Evolutionary conservation across 768 basidiomycete genomes (phyloP).

Genomic region (Suillus placidus): DNA sequence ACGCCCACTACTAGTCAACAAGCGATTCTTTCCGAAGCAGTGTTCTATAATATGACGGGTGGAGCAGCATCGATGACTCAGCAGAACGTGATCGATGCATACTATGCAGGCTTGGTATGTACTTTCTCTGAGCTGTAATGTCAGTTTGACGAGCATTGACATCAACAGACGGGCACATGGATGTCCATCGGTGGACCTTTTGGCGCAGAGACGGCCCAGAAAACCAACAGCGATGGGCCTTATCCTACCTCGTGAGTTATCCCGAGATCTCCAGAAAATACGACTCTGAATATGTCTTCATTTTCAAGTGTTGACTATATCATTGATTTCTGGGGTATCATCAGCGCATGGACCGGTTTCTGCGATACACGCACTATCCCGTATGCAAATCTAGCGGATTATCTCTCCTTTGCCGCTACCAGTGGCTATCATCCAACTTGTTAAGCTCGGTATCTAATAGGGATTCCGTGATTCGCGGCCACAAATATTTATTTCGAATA

Average conservation of each 20-base stretch:
- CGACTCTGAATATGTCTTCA: background rate
- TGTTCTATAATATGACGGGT: conserved; percentile 25
- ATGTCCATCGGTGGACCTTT: conserved; percentile 11
- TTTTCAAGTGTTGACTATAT: conserved; percentile 21
- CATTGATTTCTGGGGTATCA: conserved; percentile 22
- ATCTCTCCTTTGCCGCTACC: conserved; percentile 24
- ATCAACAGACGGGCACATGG: conserved; percentile 22
- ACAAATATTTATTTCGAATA: background rate
- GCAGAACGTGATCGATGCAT: conserved; percentile 25
- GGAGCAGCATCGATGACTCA: conserved; percentile 23
- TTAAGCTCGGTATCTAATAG: conserved; percentile 2
- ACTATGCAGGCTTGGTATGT: conserved; percentile 23
- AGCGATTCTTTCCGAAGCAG: conserved; percentile 18
- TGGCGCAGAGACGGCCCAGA: background rate
- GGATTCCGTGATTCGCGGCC: background rate
- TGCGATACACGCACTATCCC: conserved; percentile 25
- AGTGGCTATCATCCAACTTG: conserved; percentile 21
- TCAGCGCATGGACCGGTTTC: conserved; percentile 29
- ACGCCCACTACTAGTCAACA: conserved; percentile 18
- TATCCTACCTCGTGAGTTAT: conserved; percentile 23
- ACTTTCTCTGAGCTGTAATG: too few species aligned
- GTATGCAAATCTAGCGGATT: conserved; percentile 26
- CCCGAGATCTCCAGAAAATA: background rate
- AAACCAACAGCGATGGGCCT: conserved; percentile 22
- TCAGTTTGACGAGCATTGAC: background rate